Conservation (phyloP, 2,329 filamentous ascomycete genomes). For the Phialophora expanda region DNA sequence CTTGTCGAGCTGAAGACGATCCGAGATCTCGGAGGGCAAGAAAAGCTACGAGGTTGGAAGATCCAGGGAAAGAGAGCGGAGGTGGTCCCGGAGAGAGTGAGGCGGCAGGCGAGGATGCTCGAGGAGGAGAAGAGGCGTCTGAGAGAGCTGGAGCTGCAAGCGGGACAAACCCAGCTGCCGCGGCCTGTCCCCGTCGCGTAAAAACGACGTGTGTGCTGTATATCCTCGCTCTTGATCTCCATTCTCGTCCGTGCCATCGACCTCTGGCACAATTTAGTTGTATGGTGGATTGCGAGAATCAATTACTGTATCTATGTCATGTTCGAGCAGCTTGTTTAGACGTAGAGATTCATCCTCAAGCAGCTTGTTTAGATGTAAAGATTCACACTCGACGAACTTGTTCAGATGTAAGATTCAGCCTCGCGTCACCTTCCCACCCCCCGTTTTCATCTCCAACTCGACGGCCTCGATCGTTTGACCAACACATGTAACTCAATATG, state of each 20-base stretch:
- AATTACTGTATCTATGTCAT: no score
- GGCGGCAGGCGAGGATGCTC: constrained; percentile 53
- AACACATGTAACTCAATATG: background rate
- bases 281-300: no score
- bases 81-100: constrained; percentile 55
- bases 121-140: constrained; percentile 52
- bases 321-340: no score
- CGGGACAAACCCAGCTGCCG: constrained; percentile 7
- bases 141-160: constrained; percentile 15
- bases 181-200: constrained; percentile 20
- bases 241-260: no score
- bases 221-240: no score
- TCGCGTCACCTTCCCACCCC: background rate
- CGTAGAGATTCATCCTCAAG: no score
- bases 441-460: background rate
- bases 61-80: constrained; percentile 52
- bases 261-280: no score
- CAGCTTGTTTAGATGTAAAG: no score
- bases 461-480: no score
- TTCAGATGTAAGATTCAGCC: background rate
- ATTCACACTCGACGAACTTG: background rate
- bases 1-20: constrained; percentile 61
- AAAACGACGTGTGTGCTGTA: no score
- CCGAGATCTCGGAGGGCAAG: constrained; percentile 53
- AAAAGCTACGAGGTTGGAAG: constrained; percentile 56